Evolutionary conservation across 2,329 filamentous ascomycete genomes (phyloP).

Genomic region (Basipetospora sp.): DNA sequence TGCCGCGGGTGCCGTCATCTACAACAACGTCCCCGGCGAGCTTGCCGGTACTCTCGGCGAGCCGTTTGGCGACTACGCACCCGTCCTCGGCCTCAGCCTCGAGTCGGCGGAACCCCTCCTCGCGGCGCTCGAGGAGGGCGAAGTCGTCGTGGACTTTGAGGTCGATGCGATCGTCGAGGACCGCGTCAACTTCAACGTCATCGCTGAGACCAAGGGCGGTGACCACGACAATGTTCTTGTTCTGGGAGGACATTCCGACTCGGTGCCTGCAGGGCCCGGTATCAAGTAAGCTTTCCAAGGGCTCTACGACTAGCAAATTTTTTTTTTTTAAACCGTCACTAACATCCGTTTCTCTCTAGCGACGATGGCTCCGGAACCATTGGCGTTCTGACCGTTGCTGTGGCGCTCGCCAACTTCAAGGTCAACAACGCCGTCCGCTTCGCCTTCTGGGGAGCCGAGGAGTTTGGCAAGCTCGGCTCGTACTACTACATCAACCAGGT

Average conservation of each 20-base stretch:
- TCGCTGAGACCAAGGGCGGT: constrained; percentile 34
- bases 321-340: not conserved
- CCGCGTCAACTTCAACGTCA: constrained; percentile 33
- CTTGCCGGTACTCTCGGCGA: constrained; percentile 40
- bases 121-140: constrained; percentile 16
- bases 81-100: constrained; percentile 37
- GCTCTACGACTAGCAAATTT: not conserved
- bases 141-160: constrained; percentile 19
- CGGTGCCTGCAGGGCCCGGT: constrained; percentile 35
- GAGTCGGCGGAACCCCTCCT: constrained; percentile 26
- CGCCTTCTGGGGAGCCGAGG: constrained; percentile 38
- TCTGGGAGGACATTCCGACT: constrained; percentile 33
- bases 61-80: constrained; percentile 29
- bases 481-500: constrained; percentile 31
- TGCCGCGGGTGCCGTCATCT: constrained; percentile 42
- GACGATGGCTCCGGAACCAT: constrained; percentile 45
- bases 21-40: constrained; percentile 43
- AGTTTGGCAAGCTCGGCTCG: constrained; percentile 34
- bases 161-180: constrained; percentile 34
- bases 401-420: constrained; percentile 25
- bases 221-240: constrained; percentile 33
- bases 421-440: constrained; percentile 36
- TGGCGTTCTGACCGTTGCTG: constrained; percentile 31
- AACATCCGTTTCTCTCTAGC: constrained; percentile 8
- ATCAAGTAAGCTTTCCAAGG: constrained; percentile 31